Base-by-base conservation (phyloP, 768 basidiomycete genomes). In the Phaffia australis region DNA sequence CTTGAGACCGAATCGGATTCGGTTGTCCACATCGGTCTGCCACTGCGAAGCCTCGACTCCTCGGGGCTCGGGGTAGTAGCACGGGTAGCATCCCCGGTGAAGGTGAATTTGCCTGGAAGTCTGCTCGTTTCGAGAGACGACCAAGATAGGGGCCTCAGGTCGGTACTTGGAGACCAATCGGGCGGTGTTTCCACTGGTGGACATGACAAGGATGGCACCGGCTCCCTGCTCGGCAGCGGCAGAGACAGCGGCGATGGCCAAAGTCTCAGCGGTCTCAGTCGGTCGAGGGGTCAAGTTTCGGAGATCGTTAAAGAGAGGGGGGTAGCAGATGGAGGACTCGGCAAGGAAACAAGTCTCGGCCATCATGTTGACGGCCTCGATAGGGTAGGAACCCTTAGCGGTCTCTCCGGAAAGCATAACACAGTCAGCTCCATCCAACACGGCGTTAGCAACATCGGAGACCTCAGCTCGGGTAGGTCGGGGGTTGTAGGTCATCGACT, bases 371-470 rank as follows among this genome's bases (percentile, higher is more conserved):
- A 99, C 93, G 60, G 95, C 93, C 77, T 94, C 85, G 75, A 97
- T 84, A 62, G 95, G 95, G 78, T 99, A 99, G 70, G 83, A 80
- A 69, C 95, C 95, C 81, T 98, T 99, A 68, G 95, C 95, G 65
- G 95, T 99, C 80, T 99, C 95, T 68, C 95, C 95, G 25, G 94
- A 97, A 77, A 99, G 80, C 95, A 99, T 99, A 54, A 99, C 95
- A 78, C 95, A 98, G 80, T 99, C 95, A 52, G 95, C 85, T 67
- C 95, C 95, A 76, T 99, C 95, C 58, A 99, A 85, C 65, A 99
- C 93, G 71, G 95, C 95, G 78, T 99, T 99, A 73, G 95, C 95
- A 65, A 98, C 95, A 75, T 99, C 95, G 76, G 93, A 98, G 69
- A 99, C 84, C 80, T 99, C 95, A 51, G 95, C 95, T 76, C 95